Evolutionary conservation across 2,329 filamentous ascomycete genomes (phyloP).

Genomic region (Fusarium sp.): DNA sequence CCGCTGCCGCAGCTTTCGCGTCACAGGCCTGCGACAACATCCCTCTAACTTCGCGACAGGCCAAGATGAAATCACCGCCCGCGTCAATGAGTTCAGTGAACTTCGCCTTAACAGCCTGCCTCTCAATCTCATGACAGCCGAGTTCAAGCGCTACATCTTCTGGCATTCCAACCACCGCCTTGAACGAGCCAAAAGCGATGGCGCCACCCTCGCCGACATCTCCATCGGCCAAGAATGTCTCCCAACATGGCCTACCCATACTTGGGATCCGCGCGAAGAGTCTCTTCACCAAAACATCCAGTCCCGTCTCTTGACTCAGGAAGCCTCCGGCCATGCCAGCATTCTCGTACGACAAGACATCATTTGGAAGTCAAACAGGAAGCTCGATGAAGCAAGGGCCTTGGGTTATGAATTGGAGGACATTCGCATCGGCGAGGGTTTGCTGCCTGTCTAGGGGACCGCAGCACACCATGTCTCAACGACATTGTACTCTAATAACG

Average conservation of each 20-base stretch:
- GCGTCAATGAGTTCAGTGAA: slow-evolving; percentile 16
- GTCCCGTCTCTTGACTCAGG: slow-evolving; percentile 27
- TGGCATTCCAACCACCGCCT: slow-evolving; percentile 41
- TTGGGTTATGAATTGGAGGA: slow-evolving; percentile 36
- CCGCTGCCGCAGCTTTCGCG: neutral
- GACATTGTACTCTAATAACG: slow-evolving; percentile 1
- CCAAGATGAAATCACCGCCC: neutral
- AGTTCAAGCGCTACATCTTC: slow-evolving; percentile 38
- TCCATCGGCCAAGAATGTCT: slow-evolving; percentile 47
- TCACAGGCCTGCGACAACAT: no score
- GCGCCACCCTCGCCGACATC: slow-evolving; percentile 32
- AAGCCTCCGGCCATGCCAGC: slow-evolving; percentile 34
- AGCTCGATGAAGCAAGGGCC: slow-evolving; percentile 40
- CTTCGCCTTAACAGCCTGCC: slow-evolving; percentile 35
- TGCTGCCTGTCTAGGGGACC: slow-evolving; percentile 47
- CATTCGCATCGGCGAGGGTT: slow-evolving; percentile 40
- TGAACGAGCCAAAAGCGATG: slow-evolving; percentile 28
- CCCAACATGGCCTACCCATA: slow-evolving; percentile 41
- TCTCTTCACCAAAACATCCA: slow-evolving; percentile 45
- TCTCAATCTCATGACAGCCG: slow-evolving; percentile 33
- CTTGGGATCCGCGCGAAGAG: slow-evolving; percentile 41
- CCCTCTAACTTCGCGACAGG: neutral
- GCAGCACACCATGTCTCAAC: slow-evolving; percentile 1
- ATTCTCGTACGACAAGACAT: slow-evolving; percentile 35
- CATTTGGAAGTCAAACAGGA: slow-evolving; percentile 42